Evolutionary conservation across 1,284 basidiomycete species (phyloP).

Genomic region (Thelephora terrestris): DNA sequence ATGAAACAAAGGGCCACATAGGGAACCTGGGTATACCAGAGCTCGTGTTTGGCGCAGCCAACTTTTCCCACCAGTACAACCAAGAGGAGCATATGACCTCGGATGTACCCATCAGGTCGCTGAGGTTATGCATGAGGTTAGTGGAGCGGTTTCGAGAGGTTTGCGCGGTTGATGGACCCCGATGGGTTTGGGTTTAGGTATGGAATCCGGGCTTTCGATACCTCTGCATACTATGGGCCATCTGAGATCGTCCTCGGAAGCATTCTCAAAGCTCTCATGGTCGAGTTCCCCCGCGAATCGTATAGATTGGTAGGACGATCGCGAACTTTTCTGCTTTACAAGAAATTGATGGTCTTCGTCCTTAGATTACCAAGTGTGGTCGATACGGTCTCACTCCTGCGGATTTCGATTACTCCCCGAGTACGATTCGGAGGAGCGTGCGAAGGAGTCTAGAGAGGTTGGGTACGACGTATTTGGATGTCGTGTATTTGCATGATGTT

Average conservation of each 20-base stretch:
- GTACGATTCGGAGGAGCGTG: constrained; percentile 61
- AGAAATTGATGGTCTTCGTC: neutral
- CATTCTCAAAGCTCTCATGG: constrained; percentile 49
- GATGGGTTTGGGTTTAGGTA: constrained; percentile 40
- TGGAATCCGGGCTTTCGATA: constrained; percentile 88
- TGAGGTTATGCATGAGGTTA: constrained; percentile 73
- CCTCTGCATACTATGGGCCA: constrained; percentile 79
- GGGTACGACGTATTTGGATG: constrained; percentile 76
- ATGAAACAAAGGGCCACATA: constrained; percentile 14
- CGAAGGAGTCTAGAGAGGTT: constrained; percentile 65
- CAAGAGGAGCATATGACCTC: constrained; percentile 49
- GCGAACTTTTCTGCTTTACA: neutral
- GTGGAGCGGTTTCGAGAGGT: too few species aligned
- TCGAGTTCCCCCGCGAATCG: constrained; percentile 69
- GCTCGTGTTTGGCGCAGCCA: constrained; percentile 56
- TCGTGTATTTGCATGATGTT: constrained; percentile 86
- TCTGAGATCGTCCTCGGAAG: constrained; percentile 87
- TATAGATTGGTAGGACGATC: constrained; percentile 57
- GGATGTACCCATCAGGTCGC: constrained; percentile 54
- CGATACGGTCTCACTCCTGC: constrained; percentile 57
- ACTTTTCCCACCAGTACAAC: constrained; percentile 72
- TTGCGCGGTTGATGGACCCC: neutral
- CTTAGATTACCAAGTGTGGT: constrained; percentile 88
- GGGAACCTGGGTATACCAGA: constrained; percentile 34
- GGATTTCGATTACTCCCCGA: constrained; percentile 76